Evolutionary conservation across 2,329 filamentous ascomycete species (phyloP).

Genomic region (Claviceps lovelessii): DNA sequence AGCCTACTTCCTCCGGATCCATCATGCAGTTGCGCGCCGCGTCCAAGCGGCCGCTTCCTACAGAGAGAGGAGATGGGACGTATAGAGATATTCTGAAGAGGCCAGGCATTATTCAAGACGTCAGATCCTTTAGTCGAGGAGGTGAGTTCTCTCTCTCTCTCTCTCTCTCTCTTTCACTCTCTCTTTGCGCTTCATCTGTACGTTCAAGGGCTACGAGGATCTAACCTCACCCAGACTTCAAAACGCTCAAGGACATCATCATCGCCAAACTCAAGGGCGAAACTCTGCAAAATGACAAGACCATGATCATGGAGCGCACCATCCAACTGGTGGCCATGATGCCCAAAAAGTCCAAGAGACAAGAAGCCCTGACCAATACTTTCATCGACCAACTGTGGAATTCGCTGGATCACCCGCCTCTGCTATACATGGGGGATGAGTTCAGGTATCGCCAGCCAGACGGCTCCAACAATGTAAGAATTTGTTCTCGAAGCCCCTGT

Average conservation of each 20-base stretch:
- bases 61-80: conserved; percentile 47
- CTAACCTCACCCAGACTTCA: conserved; percentile 32
- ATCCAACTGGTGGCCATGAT: conserved; percentile 56
- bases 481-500: background rate
- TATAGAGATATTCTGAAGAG: conserved; percentile 35
- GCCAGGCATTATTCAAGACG: conserved; percentile 39
- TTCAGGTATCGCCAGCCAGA: conserved; percentile 55
- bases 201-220: no score
- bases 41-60: conserved; percentile 47
- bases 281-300: conserved; percentile 56
- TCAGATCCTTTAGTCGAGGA: conserved; percentile 38
- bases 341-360: conserved; percentile 45
- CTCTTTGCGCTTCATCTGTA: no score
- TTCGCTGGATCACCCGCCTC: conserved; percentile 56
- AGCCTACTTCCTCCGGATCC: conserved; percentile 6
- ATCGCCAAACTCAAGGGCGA: conserved; percentile 48
- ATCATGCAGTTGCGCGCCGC: conserved; percentile 26
- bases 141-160: conserved; percentile 17
- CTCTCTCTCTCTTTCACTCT: no score
- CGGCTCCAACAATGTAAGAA: conserved; percentile 49
- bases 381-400: conserved; percentile 60
- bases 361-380: conserved; percentile 48
- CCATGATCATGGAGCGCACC: conserved; percentile 60
- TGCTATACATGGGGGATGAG: conserved; percentile 47
- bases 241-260: conserved; percentile 47